These are phyloP conservation scores for Sechiopsis laciniata DNA, from an alignment of 306 rosid genomes.

Conservation along the genomic window DNA sequence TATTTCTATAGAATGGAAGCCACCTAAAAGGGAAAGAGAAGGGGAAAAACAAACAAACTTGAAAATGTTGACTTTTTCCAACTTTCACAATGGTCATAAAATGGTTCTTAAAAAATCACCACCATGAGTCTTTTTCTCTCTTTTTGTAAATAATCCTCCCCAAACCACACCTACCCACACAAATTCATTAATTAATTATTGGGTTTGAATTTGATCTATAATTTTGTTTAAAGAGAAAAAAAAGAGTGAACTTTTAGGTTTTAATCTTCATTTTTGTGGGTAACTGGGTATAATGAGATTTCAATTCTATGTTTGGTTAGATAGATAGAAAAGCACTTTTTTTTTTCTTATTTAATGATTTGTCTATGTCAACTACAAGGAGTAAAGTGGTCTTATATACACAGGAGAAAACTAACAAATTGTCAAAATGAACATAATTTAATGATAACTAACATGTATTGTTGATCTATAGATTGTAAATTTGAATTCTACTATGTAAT, in stretches of 20 bases:
- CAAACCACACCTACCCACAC: slow-evolving; percentile 7
- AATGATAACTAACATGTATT: no score
- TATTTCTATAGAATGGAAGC: not conserved
- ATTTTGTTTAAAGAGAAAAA: not conserved
- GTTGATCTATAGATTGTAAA: no score
- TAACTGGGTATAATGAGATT: not conserved
- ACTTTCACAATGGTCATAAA: slow-evolving; percentile 6
- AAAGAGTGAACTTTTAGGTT: not conserved
- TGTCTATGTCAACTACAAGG: not conserved
- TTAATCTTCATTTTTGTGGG: not conserved
- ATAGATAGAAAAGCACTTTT: not conserved
- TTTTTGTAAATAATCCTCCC: not conserved
- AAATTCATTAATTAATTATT: not conserved
- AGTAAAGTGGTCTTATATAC: not conserved
- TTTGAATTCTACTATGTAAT: no score
- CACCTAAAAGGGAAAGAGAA: not conserved
- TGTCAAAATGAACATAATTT: no score
- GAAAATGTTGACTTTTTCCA: slow-evolving; percentile 11
- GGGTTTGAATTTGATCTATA: slow-evolving; percentile 7
- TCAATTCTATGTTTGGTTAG: not conserved
- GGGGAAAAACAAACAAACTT: not conserved
- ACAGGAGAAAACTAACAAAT: no score
- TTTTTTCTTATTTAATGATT: not conserved
- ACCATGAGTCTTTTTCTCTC: not conserved
- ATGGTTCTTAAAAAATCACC: not conserved